Base-by-base conservation (phyloP, 2,329 filamentous ascomycete species). In the Thielaviopsis euricoi region DNA sequence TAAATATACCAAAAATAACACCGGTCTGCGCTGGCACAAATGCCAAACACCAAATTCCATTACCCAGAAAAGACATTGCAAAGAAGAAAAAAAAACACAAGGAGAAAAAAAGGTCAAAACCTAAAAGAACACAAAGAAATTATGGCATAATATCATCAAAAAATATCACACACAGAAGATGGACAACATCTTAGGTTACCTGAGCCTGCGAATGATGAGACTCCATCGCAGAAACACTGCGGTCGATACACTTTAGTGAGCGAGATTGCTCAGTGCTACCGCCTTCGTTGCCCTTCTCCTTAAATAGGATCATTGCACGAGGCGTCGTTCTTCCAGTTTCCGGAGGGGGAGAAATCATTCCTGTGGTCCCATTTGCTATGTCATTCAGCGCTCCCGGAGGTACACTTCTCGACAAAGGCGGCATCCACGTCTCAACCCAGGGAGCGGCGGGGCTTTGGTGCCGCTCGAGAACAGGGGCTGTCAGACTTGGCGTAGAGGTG, bases 371-470 rank as follows among this genome's bases (percentile, higher is more conserved):
- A 12, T 4, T 3, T 13, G 33, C 2, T 10, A 13, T 40, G 10
- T 13, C 15, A 40, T 17, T 40, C 9, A 52, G 22, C 3, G 55
- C 50, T 23, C 25, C 51, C 5, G 40, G 43, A 6, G 55, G 51
- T 6, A 57, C 55, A 13, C 52, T 50, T 21, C 26, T 49, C 3
- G 58, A 57, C 7, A 49, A 19, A 19, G 58, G 58, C 5, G 58
- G 58, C 58, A 60, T 60, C 58, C 58, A 60, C 1, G 51, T 55
- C 9, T 60, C 58, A 23, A 60, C 52, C 58, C 58, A 60, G 4
- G 58, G 58, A 15, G 21, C 29, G 53, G 9, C 26, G 13, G 49
- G 49, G 6, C 48, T 52, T 15, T 48, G 22, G 37, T 59, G 58
- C 1, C 51, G 48, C 15, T 48, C 48, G 17, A 59, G 22, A 7